Base-by-base conservation (phyloP, 2,329 filamentous ascomycete species). In the Fusarium liriodendri region DNA sequence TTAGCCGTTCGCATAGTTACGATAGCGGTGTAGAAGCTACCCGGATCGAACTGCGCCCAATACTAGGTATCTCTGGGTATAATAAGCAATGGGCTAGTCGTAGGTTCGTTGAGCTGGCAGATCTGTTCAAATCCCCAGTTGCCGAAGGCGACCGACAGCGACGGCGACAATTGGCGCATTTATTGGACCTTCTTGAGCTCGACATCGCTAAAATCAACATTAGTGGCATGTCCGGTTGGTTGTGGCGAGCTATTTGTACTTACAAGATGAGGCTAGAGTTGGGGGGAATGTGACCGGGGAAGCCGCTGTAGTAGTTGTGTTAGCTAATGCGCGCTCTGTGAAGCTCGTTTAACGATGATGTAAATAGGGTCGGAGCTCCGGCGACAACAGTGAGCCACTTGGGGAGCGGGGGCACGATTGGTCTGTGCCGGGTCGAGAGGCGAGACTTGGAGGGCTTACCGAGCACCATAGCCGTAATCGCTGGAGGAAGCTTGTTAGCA, bases 201-300 rank as follows among this genome's bases (percentile, higher is more conserved):
- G 74, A 94, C 91, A 75, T 94, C 91, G 82, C 92, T 93, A 76
- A 54, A 38, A 14, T n/a, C 7, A 52, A 27, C 9, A 60, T 75
- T 66, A 78, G 70, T 45, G 62, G 40, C 6, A 20, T n/a, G 9
- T 1, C 0, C 16, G 13, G 27, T 27, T 29, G 9, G 22, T 8
- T n/a, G 27, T n/a, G 13, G 50, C 54, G 13, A 47, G 35, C 27
- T 32, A 42, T n/a, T n/a, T 22, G n/a, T n/a, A 72, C 94, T 88
- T 89, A 97, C 94, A 97, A 97, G 85, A 97, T 89, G 72, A 97
- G 88, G 75, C 88, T 90, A n/a, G 94, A 86, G 78, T 92, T 90
- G 42, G 91, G 84, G 70, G 95, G 95, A 73, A 97, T 97, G 79
- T 92, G 87, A 66, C 91, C 92, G 37, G 93, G 90, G 86, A 95